These are phyloP conservation scores for Sphaerulina vaccinii DNA, from an alignment of 2,329 filamentous ascomycete genomes.

Conservation along the genomic window DNA sequence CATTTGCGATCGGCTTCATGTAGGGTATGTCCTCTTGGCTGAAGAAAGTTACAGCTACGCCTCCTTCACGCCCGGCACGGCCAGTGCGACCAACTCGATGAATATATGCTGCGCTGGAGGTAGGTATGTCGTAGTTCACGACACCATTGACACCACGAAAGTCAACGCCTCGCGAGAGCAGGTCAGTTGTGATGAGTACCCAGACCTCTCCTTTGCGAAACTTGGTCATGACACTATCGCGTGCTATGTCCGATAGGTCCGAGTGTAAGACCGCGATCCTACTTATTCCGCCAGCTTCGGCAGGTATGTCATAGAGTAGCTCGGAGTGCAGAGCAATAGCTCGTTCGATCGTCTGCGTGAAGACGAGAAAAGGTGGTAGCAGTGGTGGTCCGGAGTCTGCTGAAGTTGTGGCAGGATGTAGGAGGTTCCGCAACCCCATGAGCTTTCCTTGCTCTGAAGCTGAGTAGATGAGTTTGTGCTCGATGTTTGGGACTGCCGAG, in stretches of 20 bases:
- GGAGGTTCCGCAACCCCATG: constrained; percentile 81
- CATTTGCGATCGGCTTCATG: constrained; percentile 88
- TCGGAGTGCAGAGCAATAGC: constrained; percentile 85
- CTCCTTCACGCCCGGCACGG: constrained; percentile 80
- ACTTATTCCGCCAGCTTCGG: constrained; percentile 77
- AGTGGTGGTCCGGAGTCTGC: constrained; percentile 57
- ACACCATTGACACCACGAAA: constrained; percentile 94
- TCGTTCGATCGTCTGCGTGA: constrained; percentile 92
- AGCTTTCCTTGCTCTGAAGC: constrained; percentile 93
- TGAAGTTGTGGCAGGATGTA: constrained; percentile 68
- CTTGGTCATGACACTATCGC: constrained; percentile 78
- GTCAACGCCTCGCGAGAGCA: constrained; percentile 88
- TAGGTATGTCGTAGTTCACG: constrained; percentile 95
- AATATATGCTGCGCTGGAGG: constrained; percentile 84
- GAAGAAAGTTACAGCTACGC: constrained; percentile 89
- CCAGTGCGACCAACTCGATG: constrained; percentile 92
- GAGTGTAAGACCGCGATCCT: constrained; percentile 90
- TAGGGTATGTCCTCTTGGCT: constrained; percentile 91
- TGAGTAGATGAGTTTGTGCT: constrained; percentile 84
- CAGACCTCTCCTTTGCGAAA: constrained; percentile 93
- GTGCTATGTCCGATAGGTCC: constrained; percentile 71
- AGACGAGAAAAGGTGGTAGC: constrained; percentile 87
- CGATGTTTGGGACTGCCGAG: constrained; percentile 87
- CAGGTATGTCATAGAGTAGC: constrained; percentile 89
- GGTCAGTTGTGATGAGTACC: constrained; percentile 93